Evolutionary conservation across 129 eudicot genomes (phyloP).

Genomic region (Dittrichia graveolens): DNA sequence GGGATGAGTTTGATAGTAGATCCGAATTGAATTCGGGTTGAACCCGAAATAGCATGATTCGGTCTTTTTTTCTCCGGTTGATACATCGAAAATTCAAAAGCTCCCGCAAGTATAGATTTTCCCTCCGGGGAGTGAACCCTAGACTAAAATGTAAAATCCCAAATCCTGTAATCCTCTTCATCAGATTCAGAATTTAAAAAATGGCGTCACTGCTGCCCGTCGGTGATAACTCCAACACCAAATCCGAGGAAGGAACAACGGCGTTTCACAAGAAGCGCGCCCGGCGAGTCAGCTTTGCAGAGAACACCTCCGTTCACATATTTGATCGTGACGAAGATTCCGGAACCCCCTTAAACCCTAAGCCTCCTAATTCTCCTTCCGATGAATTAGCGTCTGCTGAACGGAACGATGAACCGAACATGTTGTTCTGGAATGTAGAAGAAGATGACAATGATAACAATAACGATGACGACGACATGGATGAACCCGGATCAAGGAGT

Average conservation of each 20-base stretch:
- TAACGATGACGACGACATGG: slow-evolving; percentile 34
- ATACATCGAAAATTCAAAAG: too few relatives aligned
- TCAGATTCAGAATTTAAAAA: too few relatives aligned
- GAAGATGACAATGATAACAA: too few relatives aligned
- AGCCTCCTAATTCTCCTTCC: slow-evolving; percentile 21
- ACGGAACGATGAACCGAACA: slow-evolving; percentile 25
- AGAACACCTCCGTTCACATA: slow-evolving; percentile 73
- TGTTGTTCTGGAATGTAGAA: slow-evolving; percentile 33
- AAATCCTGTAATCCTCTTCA: too few relatives aligned
- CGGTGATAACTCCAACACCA: slow-evolving; percentile 43
- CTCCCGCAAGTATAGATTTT: too few relatives aligned
- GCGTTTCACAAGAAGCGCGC: slow-evolving; percentile 58
- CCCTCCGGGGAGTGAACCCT: too few relatives aligned
- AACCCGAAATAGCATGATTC: too few relatives aligned
- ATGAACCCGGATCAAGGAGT: slow-evolving; percentile 38
- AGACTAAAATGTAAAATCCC: too few relatives aligned
- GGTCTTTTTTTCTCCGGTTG: too few relatives aligned
- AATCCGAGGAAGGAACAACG: slow-evolving; percentile 49
- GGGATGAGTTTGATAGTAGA: too few relatives aligned
- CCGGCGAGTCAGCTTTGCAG: slow-evolving; percentile 96
- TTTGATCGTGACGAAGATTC: slow-evolving; percentile 78
- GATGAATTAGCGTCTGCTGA: slow-evolving; percentile 43
- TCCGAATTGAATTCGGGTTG: too few relatives aligned
- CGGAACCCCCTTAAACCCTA: slow-evolving; percentile 44
- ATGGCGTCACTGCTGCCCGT: slow-evolving; percentile 36